Evolutionary conservation across 495 filamentous ascomycete genomes (phyloP), one percentile per base, ranked within the genome.

Genomic region (Trichoderma asperelloides): DNA sequence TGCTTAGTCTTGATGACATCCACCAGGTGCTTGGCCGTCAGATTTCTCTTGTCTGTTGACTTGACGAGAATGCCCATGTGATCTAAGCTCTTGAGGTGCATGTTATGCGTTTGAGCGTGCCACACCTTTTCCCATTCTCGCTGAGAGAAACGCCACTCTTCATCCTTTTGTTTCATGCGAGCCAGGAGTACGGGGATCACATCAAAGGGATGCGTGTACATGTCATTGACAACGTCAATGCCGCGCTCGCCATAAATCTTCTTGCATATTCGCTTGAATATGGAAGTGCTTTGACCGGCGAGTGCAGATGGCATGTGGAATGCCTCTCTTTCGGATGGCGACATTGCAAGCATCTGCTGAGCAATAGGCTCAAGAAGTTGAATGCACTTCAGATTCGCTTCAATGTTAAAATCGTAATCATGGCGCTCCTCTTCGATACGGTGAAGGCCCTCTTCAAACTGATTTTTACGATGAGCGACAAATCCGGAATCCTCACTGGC

Each of bases 41-140:
- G 93, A 65, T 91, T 88, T 62, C 92, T 91, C 81, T 97, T 97
- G 78, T 98, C 94, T 12, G 83, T 85, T 39, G 81, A 80, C 77
- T 93, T 96, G 70, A 89, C 88, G 43, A 88, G 88, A 68, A 96
- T 91, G 15, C 91, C 91, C 82, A 96, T 94, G 72, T 98, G 96
- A 69, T 99, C 96, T 63, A 99, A 85, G 77, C 92, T 96, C 78
- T 89, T 92, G 81, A 93, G 93, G 77, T 96, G 97, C 74, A 93
- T 91, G 68, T 88, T 84, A 69, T 93, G 88, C 55, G 93, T 97
- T 76, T 97, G 95, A 66, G 89, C 88, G 66, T 93, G 91, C 96
- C 96, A 99, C 27, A 98, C 91, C 75, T 97, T 98, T 77, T 98
- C 92, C 96, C 96, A 99, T 74, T 98, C 96, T 28, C 95, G 91